Base-by-base conservation (phyloP, 2,329 filamentous ascomycete species). In the Orbilia brochopaga region DNA sequence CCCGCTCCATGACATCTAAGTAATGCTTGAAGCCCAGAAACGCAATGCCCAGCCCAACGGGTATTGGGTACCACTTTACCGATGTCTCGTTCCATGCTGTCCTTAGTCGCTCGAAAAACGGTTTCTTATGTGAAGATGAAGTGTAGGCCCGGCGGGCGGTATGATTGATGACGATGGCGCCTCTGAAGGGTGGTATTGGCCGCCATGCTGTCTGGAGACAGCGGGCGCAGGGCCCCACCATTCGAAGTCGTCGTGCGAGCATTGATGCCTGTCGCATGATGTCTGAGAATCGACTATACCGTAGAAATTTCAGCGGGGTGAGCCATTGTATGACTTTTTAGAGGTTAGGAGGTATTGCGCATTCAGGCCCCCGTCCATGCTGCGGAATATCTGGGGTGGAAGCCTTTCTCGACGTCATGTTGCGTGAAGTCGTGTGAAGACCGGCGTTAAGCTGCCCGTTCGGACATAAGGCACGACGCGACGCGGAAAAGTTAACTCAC, bases 11-110 rank as follows among this genome's bases (percentile, higher is more conserved):
- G 62, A 90, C 86, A 78, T 90, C 90, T 80, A 93, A 94, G 79
- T 95, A 88, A 77, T 96, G 92, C 56, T 92, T 84, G 57, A 90
- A 82, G 23, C 91, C 92, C 7, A 97, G 83, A 77, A 96, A 92
- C 65, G 86, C 90, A 77, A 96, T 88, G 70, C 92, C 92, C 21
- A 96, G 83, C 24, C 89, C 90, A 62, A 96, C 86, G 21, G 92
- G 92, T 75, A 97, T 96, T 52, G 90, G 90, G 80, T 92, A 91
- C 92, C 92, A 97, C 82, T 90, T 86, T 73, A 94, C 84, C 79
- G 85, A 88, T 35, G 88, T 90, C 42, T 84, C 83, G 42, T 83
- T 81, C 75, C 88, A 82, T 40, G 87, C 60, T 35, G 17, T 53
- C 35, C 40, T 65, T 40, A 73, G 35, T 42, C 62, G 42, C 30